A percentile compares a stretch with the other conserved stretches of the same genome.
Conservation (phyloP, 2,329 filamentous ascomycete genomes). For the Magnaporthiopsis rhizophila region DNA sequence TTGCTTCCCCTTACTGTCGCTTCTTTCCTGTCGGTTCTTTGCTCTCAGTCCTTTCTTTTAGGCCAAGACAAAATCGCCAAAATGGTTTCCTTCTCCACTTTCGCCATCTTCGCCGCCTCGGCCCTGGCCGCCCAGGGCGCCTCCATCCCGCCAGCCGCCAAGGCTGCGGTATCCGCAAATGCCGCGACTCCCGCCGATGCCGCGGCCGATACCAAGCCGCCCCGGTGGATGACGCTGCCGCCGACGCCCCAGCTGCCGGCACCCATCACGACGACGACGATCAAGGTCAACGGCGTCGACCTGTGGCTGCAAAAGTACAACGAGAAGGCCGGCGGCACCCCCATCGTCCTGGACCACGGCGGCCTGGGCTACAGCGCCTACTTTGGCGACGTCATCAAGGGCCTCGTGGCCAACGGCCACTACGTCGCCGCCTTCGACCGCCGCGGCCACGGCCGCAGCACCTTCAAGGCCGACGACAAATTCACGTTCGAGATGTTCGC, state of each 20-base stretch:
- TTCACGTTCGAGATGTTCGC: slow-evolving; percentile 32
- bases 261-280: slow-evolving; percentile 22
- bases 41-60: not conserved
- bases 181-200: too few species aligned
- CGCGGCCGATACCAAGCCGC: too few species aligned
- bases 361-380: slow-evolving; percentile 34
- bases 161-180: slow-evolving; percentile 30
- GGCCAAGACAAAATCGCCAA: not conserved
- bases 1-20: not conserved
- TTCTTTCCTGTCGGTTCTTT: not conserved
- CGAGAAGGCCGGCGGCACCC: slow-evolving; percentile 21
- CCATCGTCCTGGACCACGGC: slow-evolving; percentile 31
- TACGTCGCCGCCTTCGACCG: slow-evolving; percentile 32
- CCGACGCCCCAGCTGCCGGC: slow-evolving; percentile 27
- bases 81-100: not conserved
- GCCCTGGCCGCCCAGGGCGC: not conserved
- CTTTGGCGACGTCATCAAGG: slow-evolving; percentile 28
- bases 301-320: slow-evolving; percentile 36
- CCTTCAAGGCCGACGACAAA: slow-evolving; percentile 24
- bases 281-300: slow-evolving; percentile 26
- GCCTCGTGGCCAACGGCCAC: slow-evolving; percentile 23
- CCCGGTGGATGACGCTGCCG: slow-evolving; percentile 25
- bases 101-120: not conserved
- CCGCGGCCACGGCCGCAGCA: slow-evolving; percentile 32
- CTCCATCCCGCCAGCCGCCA: not conserved